Base-by-base conservation (phyloP, 768 basidiomycete species). In the Rhizopogon salebrosus region DNA sequence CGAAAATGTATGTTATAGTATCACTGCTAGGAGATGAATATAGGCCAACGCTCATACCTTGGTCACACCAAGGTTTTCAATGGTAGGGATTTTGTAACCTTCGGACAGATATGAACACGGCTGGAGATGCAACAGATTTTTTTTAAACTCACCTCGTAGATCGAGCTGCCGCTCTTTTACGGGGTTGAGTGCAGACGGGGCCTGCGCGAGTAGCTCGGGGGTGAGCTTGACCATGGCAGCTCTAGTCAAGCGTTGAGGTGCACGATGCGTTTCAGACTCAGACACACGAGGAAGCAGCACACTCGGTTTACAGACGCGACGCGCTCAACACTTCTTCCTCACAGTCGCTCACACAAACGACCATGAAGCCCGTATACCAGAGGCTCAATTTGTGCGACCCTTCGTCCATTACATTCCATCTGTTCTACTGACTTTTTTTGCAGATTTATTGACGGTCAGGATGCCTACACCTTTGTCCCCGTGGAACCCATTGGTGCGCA, bases 51-150 rank as follows among this genome's bases (percentile, higher is more conserved):
- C 37, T 69, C 82, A 60, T 68, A 85, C 90, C 78, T 78, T 85
- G 69, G 92, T 92, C 57, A 94, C 89, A 77, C 92, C 93, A 60
- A 95, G 79, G 79, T 95, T 95, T 85, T 95, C 93, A 67, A 95
- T 95, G 52, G 89, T 83, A 50, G 93, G 92, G 60, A 95, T 94
- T 81, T 92, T 93, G 74, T 89, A 88, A 53, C 92, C 92, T 94
- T 69, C 60, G 62, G 59, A 49, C 48, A 34, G 31, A 38, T 51
- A 50, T 69, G 46, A 69, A 56, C 40, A 24, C 26, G 53, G 13
- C 24, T 27, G 35, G 20, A 24, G 20, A 26, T 46, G 22, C 6
- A 18, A 48, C 24, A 16, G 55, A 60, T 60, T 58, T 41, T 38
- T n/a, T 66, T 49, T 22, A 23, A 18, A 18, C 78, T 53, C 64